Evolutionary conservation across 768 basidiomycete genomes (phyloP).

Genomic region (Pleurotus ostreatus): DNA sequence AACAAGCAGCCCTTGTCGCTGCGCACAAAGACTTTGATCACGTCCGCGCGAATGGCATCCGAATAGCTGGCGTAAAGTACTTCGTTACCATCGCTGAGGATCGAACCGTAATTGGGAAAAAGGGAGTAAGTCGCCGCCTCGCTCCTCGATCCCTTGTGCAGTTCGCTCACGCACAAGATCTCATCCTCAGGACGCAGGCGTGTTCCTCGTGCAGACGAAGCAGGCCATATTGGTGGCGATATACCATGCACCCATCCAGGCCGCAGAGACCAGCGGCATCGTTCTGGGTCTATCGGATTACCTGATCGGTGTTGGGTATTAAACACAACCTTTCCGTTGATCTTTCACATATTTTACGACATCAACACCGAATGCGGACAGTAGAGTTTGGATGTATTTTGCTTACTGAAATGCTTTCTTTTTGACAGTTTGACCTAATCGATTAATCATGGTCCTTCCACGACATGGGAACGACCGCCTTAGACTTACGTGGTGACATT

Average conservation of each 20-base stretch:
- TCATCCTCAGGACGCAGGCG: constrained; percentile 64
- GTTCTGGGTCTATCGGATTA: constrained; percentile 78
- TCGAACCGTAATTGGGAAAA: constrained; percentile 72
- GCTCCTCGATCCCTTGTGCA: background rate
- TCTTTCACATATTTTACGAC: background rate
- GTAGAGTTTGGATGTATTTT: background rate
- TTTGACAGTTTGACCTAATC: background rate
- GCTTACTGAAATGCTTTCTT: background rate
- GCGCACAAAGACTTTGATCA: constrained; percentile 38
- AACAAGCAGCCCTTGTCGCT: constrained; percentile 55
- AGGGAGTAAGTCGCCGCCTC: constrained; percentile 48
- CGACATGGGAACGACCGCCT: no score
- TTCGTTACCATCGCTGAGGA: constrained; percentile 50
- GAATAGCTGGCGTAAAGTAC: constrained; percentile 65
- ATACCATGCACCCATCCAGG: constrained; percentile 64
- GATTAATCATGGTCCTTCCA: no score
- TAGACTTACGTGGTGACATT: no score
- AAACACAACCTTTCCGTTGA: background rate
- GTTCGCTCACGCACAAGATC: background rate
- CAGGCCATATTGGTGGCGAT: constrained; percentile 82
- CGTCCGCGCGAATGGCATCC: constrained; percentile 57
- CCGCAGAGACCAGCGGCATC: constrained; percentile 57
- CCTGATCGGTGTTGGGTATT: constrained; percentile 58
- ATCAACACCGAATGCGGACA: background rate
- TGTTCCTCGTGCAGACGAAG: constrained; percentile 71